Conservation (phyloP, 495 filamentous ascomycete genomes). For the Rhypophila decipiens region DNA sequence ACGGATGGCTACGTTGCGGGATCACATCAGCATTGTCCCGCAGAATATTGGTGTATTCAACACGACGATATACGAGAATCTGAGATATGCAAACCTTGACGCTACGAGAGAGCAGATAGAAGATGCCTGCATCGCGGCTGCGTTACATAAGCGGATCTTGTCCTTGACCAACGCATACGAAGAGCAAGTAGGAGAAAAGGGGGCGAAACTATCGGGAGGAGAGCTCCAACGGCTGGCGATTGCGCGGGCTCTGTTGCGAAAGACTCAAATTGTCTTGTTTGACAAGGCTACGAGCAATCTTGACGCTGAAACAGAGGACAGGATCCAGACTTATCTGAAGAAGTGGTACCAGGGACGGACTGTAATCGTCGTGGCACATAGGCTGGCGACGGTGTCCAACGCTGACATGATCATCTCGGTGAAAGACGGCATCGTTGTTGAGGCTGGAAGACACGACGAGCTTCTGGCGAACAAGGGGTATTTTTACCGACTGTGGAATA, state of each 20-base stretch:
- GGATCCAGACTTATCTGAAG: conserved; percentile 9
- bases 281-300: conserved; percentile 67
- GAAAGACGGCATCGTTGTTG: conserved; percentile 5
- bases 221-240: conserved; percentile 61
- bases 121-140: conserved; percentile 22
- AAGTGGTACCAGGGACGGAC: conserved; percentile 8
- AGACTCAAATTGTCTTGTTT: conserved; percentile 66
- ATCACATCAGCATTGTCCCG: conserved; percentile 33
- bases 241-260: conserved; percentile 57
- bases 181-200: conserved; percentile 49
- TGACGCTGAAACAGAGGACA: conserved; percentile 42
- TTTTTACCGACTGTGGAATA: conserved; percentile 5
- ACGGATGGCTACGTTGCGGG: conserved; percentile 47
- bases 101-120: conserved; percentile 29
- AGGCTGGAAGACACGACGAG: conserved; percentile 5
- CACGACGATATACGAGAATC: conserved; percentile 41
- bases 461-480: conserved; percentile 7
- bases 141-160: conserved; percentile 31
- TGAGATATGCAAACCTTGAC: conserved; percentile 28
- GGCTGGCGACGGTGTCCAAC: conserved; percentile 6
- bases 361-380: conserved; percentile 6
- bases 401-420: conserved; percentile 8
- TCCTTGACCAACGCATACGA: conserved; percentile 44
- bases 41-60: conserved; percentile 40
- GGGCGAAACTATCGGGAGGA: conserved; percentile 37